Percentiles rank a stretch among this genome's conserved stretches.
phyloP scores from a whole-genome alignment of 306 rosid genomes.

The Acmispon strigosus region DNA sequence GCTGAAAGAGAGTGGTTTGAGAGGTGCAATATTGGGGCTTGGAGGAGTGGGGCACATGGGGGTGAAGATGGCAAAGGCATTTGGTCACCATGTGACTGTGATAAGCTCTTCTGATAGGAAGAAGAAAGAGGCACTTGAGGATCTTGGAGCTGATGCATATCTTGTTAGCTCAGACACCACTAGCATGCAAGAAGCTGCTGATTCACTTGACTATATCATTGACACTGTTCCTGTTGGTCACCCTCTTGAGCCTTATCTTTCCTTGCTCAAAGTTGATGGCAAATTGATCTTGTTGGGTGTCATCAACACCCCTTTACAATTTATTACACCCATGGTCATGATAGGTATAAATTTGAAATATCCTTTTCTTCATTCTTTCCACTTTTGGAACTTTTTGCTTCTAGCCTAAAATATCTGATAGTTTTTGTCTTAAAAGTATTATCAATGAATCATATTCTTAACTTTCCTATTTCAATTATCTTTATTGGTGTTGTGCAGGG shows the following conservation, averaged over 20 bases:
- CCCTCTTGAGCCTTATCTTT: slow-evolving; percentile 86
- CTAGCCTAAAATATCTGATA: background rate
- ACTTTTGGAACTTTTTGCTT: background rate
- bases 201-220: slow-evolving; percentile 74
- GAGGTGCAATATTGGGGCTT: slow-evolving; percentile 75
- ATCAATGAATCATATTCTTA: background rate
- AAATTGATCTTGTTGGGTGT: slow-evolving; percentile 89
- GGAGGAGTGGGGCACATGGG: slow-evolving; percentile 98
- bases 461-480: background rate
- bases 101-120: slow-evolving; percentile 92
- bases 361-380: background rate
- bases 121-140: slow-evolving; percentile 59
- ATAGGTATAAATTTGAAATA: slow-evolving; percentile 41
- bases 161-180: slow-evolving; percentile 63
- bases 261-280: slow-evolving; percentile 67
- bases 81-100: slow-evolving; percentile 85
- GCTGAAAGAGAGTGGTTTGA: slow-evolving; percentile 48
- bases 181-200: slow-evolving; percentile 53
- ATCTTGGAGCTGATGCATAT: slow-evolving; percentile 72
- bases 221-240: slow-evolving; percentile 79
- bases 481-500: slow-evolving; percentile 31
- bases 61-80: slow-evolving; percentile 70
- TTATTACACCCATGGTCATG: slow-evolving; percentile 66
- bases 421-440: background rate
- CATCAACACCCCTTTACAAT: slow-evolving; percentile 69